Percentiles rank a stretch among this genome's conserved stretches.
Conservation (phyloP, 2,329 filamentous ascomycete genomes). For the Sarocladiaceae sp. region DNA sequence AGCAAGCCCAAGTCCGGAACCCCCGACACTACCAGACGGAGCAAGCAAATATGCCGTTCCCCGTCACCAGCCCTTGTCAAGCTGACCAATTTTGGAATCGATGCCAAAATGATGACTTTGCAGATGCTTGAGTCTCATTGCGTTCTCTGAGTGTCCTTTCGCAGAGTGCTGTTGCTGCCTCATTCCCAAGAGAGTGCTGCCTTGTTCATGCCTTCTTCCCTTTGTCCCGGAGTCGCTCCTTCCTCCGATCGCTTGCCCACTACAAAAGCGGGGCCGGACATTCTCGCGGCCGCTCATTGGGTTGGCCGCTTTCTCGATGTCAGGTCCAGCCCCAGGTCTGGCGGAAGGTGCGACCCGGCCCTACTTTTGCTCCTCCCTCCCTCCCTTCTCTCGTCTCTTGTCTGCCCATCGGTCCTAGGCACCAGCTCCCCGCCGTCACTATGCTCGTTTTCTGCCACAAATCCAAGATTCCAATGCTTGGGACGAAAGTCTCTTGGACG, state of each 20-base stretch:
- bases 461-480: too few relatives aligned
- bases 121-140: too few relatives aligned
- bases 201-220: not conserved
- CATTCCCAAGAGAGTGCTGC: too few relatives aligned
- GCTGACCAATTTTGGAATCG: too few relatives aligned
- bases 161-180: not conserved
- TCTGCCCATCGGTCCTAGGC: too few relatives aligned
- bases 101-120: too few relatives aligned
- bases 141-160: too few relatives aligned
- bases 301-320: not conserved
- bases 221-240: conserved; percentile 3
- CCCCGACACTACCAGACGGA: not conserved
- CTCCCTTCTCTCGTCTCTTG: not conserved
- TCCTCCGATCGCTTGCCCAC: conserved; percentile 7
- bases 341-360: conserved; percentile 8
- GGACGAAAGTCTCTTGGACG: too few relatives aligned
- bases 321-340: conserved; percentile 7
- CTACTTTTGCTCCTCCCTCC: not conserved
- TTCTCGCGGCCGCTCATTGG: conserved; percentile 7
- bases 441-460: too few relatives aligned
- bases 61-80: too few relatives aligned
- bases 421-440: too few relatives aligned
- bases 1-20: not conserved
- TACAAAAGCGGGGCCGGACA: conserved; percentile 7
- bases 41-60: too few relatives aligned